Evolutionary conservation across 148 eudicot genomes (phyloP).

Genomic region (Rhododendron ferrugineum): DNA sequence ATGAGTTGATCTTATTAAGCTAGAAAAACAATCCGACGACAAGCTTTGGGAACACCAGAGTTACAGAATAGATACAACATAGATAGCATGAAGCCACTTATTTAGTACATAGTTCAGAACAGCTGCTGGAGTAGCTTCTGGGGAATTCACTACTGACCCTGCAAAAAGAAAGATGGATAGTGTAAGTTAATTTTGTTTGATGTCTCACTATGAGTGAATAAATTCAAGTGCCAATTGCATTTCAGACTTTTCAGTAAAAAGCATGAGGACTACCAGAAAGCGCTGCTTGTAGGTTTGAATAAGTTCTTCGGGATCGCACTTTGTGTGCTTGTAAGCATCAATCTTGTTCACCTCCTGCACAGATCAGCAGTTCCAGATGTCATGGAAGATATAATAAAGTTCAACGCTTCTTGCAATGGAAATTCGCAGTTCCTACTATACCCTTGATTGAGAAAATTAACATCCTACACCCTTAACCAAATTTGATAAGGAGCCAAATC

Average conservation of each 20-base stretch:
- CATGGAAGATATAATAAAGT: not conserved
- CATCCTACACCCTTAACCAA: not conserved
- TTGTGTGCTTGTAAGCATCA: constrained; percentile 44
- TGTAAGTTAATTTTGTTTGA: not conserved
- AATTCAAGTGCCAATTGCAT: not conserved
- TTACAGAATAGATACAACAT: not conserved
- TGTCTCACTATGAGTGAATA: not conserved
- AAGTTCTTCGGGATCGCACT: constrained; percentile 4
- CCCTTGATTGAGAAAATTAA: not conserved
- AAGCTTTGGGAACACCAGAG: not conserved
- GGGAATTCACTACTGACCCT: not conserved
- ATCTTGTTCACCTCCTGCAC: constrained; percentile 61
- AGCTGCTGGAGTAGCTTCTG: not conserved
- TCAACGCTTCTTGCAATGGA: not conserved
- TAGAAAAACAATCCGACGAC: no score
- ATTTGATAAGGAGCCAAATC: not conserved
- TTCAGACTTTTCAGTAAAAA: not conserved
- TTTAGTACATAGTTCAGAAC: not conserved
- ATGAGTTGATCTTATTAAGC: no score
- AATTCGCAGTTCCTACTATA: not conserved
- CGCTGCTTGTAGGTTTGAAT: not conserved
- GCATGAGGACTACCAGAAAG: constrained; percentile 8
- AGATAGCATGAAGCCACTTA: constrained; percentile 3
- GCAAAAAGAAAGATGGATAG: not conserved
- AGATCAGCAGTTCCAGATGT: not conserved